These are phyloP conservation scores for Pulchroboletus neoregius DNA, from an alignment of 1,284 basidiomycete genomes.

Conservation along the genomic window DNA sequence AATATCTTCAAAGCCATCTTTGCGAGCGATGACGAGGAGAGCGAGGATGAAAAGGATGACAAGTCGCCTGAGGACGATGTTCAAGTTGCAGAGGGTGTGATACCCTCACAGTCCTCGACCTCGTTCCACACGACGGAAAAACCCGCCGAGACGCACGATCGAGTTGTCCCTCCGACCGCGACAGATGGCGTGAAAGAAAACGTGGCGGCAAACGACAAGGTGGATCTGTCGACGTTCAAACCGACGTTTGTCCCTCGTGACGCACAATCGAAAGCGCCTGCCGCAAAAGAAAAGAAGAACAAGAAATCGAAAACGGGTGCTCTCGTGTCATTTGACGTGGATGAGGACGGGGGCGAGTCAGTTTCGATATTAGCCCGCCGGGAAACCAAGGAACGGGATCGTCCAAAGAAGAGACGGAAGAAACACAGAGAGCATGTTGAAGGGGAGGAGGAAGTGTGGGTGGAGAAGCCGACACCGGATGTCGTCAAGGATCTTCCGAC, in stretches of 20 bases:
- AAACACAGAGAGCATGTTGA: slow-evolving; percentile 40
- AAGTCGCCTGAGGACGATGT: slow-evolving; percentile 34
- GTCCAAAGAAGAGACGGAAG: slow-evolving; percentile 45
- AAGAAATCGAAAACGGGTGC: slow-evolving; percentile 37
- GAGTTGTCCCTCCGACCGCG: not conserved
- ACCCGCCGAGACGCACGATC: not conserved
- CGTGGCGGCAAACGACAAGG: slow-evolving; percentile 29
- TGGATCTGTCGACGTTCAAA: slow-evolving; percentile 67
- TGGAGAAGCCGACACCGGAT: slow-evolving; percentile 31
- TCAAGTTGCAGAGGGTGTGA: slow-evolving; percentile 6
- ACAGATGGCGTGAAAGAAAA: not conserved
- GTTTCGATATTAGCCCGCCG: slow-evolving; percentile 27
- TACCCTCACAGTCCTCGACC: slow-evolving; percentile 7
- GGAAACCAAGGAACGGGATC: slow-evolving; percentile 40
- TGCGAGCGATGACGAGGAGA: slow-evolving; percentile 83
- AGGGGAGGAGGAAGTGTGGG: slow-evolving; percentile 31
- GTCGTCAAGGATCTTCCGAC: slow-evolving; percentile 18
- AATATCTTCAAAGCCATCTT: slow-evolving; percentile 96
- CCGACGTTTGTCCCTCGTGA: slow-evolving; percentile 76
- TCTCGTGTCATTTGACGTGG: slow-evolving; percentile 67
- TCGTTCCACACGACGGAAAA: not conserved
- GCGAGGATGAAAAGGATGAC: slow-evolving; percentile 54
- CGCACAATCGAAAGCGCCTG: slow-evolving; percentile 31
- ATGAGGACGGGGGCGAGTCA: slow-evolving; percentile 51
- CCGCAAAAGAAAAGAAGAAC: slow-evolving; percentile 39